Conservation (phyloP, 2,329 filamentous ascomycete species). For the Aspergillus floridensis region DNA sequence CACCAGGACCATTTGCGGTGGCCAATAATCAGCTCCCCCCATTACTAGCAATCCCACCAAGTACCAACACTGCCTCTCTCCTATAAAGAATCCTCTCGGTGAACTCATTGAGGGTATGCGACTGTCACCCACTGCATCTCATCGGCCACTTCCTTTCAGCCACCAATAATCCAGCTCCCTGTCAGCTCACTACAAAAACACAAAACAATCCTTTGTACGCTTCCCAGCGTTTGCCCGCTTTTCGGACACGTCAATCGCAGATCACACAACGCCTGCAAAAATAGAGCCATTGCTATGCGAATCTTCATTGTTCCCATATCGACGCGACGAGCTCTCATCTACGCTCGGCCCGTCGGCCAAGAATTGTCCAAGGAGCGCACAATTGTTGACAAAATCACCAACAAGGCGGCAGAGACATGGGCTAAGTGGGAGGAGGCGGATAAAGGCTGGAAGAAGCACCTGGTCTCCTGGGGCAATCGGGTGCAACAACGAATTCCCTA, state of each 20-base stretch:
- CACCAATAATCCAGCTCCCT: slow-evolving; percentile 22
- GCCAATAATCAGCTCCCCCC: not conserved
- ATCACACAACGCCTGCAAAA: not conserved
- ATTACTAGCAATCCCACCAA: too few relatives aligned
- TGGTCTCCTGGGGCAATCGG: slow-evolving; percentile 83
- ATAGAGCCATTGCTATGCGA: slow-evolving; percentile 62
- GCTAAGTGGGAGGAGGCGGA: slow-evolving; percentile 81
- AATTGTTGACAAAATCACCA: slow-evolving; percentile 67
- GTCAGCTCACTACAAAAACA: slow-evolving; percentile 4
- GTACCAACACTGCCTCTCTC: not conserved
- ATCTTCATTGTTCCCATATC: slow-evolving; percentile 92
- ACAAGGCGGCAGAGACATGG: slow-evolving; percentile 75
- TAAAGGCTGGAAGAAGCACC: slow-evolving; percentile 79
- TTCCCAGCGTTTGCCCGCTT: slow-evolving; percentile 10
- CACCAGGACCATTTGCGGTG: not conserved
- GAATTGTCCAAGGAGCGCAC: slow-evolving; percentile 54
- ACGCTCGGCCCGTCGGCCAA: slow-evolving; percentile 73
- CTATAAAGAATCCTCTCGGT: not conserved
- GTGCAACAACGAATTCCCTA: slow-evolving; percentile 85
- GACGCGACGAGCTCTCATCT: slow-evolving; percentile 84
- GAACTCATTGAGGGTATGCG: slow-evolving; percentile 22
- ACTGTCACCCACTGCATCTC: slow-evolving; percentile 17
- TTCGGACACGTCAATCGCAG: not conserved
- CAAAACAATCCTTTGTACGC: not conserved
- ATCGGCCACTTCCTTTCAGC: slow-evolving; percentile 18